These are phyloP conservation scores for Pelargonium fulgidum DNA, from an alignment of 441 rosid genomes.

Conservation along the genomic window DNA sequence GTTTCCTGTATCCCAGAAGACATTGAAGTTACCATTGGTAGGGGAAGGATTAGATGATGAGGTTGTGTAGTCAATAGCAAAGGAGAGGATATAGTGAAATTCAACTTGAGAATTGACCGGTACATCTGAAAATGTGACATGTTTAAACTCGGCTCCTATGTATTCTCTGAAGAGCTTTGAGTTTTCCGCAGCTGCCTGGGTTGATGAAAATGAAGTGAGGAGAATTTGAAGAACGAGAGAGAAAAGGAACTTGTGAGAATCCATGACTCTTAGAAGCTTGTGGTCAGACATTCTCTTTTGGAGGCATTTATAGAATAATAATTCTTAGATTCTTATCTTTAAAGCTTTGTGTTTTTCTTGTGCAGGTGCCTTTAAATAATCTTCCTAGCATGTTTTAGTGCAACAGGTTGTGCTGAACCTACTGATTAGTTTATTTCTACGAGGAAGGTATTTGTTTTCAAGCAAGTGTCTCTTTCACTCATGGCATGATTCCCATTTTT, in stretches of 20 bases:
- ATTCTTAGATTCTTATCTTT: not conserved
- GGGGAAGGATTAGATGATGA: slow-evolving; percentile 28
- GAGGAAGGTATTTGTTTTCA: not conserved
- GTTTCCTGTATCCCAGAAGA: slow-evolving; percentile 38
- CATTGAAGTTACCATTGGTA: slow-evolving; percentile 42
- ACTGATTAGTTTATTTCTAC: not conserved
- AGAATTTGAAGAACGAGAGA: slow-evolving; percentile 23
- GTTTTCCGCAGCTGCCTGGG: slow-evolving; percentile 28
- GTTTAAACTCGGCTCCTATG: slow-evolving; percentile 48
- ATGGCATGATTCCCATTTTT: no score
- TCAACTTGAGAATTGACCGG: slow-evolving; percentile 40
- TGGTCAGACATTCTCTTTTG: not conserved
- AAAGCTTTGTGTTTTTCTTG: not conserved
- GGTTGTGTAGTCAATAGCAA: slow-evolving; percentile 45
- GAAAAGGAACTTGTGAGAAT: slow-evolving; percentile 8
- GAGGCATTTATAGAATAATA: slow-evolving; percentile 20
- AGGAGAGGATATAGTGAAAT: slow-evolving; percentile 54
- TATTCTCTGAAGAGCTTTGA: slow-evolving; percentile 53
- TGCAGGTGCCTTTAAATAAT: not conserved
- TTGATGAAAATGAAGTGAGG: slow-evolving; percentile 13
- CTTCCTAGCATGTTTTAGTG: not conserved
- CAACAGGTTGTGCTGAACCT: not conserved
- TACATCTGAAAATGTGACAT: slow-evolving; percentile 39
- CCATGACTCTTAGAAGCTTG: slow-evolving; percentile 20
- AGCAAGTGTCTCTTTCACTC: not conserved